phyloP scores from a whole-genome alignment of 805 yeast species.

The Wickerhamomyces bovis region DNA sequence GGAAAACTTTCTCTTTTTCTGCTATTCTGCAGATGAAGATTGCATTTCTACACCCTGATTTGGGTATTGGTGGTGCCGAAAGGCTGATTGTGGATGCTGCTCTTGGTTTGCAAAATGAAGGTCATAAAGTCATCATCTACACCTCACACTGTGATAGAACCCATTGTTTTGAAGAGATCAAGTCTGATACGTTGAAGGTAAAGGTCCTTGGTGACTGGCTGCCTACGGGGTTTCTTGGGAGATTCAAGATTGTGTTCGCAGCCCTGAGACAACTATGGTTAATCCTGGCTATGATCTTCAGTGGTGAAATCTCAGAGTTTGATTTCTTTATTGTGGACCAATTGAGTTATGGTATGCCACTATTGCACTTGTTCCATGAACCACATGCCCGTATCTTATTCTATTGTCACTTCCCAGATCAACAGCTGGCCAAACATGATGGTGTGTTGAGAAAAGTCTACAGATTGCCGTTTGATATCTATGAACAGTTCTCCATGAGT shows the following conservation, averaged over 20 bases:
- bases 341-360: slow-evolving; percentile 75
- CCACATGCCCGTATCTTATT: slow-evolving; percentile 53
- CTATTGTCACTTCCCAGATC: slow-evolving; percentile 97
- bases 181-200: slow-evolving; percentile 51
- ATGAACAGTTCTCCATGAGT: slow-evolving; percentile 77
- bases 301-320: slow-evolving; percentile 41
- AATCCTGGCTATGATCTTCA: slow-evolving; percentile 37
- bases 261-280: slow-evolving; percentile 75
- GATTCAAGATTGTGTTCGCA: slow-evolving; percentile 76
- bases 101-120: slow-evolving; percentile 65
- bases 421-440: slow-evolving; percentile 57
- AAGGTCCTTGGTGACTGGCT: slow-evolving; percentile 76
- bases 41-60: slow-evolving; percentile 91
- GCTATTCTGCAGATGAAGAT: slow-evolving; percentile 36
- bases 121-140: slow-evolving; percentile 59
- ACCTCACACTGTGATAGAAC: slow-evolving; percentile 86
- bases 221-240: slow-evolving; percentile 65
- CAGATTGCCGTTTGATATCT: slow-evolving; percentile 74
- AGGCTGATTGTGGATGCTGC: slow-evolving; percentile 96
- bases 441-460: slow-evolving; percentile 55
- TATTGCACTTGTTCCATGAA: slow-evolving; percentile 44
- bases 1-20: too few species aligned
- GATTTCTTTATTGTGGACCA: slow-evolving; percentile 87
- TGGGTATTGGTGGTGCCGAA: slow-evolving; percentile 98
- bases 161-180: slow-evolving; percentile 91